phyloP scores from a whole-genome alignment of 345 rosid genomes.

The Corymbia maculata region DNA sequence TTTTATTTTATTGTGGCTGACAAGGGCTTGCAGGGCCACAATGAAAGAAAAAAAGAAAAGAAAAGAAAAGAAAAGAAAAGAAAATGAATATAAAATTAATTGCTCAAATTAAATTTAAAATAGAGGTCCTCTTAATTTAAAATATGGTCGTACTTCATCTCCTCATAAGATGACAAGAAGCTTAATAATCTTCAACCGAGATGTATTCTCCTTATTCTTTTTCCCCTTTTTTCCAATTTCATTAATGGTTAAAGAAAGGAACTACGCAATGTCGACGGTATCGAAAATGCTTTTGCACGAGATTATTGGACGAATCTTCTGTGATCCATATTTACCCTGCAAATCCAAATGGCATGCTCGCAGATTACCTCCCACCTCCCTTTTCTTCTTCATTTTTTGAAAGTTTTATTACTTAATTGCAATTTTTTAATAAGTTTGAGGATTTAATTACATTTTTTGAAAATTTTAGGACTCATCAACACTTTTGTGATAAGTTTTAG shows the following conservation, averaged over 20 bases:
- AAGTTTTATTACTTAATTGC: too few species aligned
- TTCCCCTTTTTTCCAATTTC: background rate
- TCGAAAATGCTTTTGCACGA: background rate
- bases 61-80: too few species aligned
- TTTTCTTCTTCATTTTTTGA: too few species aligned
- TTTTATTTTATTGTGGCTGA: background rate
- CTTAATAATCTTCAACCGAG: background rate
- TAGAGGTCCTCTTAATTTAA: background rate
- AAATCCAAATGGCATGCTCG: background rate
- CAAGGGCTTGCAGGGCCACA: background rate
- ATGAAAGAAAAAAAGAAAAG: background rate
- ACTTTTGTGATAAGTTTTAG: too few species aligned
- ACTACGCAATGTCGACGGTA: background rate
- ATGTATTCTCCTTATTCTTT: background rate
- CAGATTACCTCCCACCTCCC: conserved; percentile 8
- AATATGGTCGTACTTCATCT: background rate
- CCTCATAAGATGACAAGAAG: background rate
- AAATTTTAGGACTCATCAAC: too few species aligned
- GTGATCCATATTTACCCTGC: background rate
- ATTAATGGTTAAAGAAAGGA: background rate
- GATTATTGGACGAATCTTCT: background rate
- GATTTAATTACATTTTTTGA: too few species aligned
- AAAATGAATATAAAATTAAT: background rate
- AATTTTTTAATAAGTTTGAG: too few species aligned
- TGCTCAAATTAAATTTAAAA: background rate